Conservation (phyloP, 805 yeast species). For the Candida xyloterini region DNA sequence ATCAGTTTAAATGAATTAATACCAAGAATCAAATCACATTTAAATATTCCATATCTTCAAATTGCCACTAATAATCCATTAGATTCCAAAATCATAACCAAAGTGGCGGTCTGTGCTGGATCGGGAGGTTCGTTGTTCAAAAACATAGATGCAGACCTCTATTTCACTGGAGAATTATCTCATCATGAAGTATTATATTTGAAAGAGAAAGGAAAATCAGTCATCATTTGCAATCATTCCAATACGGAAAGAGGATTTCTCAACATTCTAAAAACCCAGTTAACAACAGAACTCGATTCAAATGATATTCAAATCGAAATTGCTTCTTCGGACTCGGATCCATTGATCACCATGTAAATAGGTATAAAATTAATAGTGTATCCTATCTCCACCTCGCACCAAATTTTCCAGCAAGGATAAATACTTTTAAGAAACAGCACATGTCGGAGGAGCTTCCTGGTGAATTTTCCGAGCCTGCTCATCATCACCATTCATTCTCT, state of each 20-base stretch:
- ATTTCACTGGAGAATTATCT: conserved; percentile 87
- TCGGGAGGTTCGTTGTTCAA: conserved; percentile 80
- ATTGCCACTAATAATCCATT: conserved; percentile 43
- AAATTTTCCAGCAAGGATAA: conserved; percentile 1
- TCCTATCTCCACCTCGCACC: background rate
- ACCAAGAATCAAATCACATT: conserved; percentile 46
- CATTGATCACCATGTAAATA: conserved; percentile 33
- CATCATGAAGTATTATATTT: conserved; percentile 85
- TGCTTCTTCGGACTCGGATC: conserved; percentile 38
- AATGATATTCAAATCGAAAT: background rate
- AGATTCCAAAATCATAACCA: conserved; percentile 37
- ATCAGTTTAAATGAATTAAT: conserved; percentile 46
- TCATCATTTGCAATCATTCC: conserved; percentile 82
- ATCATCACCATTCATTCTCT: background rate
- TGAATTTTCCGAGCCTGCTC: background rate
- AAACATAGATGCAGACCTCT: conserved; percentile 61
- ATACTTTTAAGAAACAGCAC: background rate
- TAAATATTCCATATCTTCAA: conserved; percentile 58
- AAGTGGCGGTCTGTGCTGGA: conserved; percentile 91
- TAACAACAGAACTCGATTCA: conserved; percentile 40
- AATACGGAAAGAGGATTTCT: conserved; percentile 91
- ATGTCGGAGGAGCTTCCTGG: conserved; percentile 4
- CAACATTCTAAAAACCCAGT: conserved; percentile 46
- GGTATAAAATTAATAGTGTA: background rate
- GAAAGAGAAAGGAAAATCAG: conserved; percentile 67